Conservation (phyloP, 805 yeast genomes). For the Ogataea philodendri region DNA sequence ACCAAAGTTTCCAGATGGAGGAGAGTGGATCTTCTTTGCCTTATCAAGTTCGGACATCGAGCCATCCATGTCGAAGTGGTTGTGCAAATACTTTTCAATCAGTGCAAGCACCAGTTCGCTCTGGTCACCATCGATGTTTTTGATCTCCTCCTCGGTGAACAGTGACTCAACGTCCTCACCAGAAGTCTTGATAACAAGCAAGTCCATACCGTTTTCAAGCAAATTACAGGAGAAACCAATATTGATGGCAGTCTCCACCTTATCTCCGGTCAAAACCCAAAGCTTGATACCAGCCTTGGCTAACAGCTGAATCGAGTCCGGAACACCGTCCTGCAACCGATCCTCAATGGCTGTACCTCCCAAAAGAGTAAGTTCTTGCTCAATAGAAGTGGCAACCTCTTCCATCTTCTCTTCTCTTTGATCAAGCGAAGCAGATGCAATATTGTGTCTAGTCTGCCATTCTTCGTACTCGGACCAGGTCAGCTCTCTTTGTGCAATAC, state of each 20-base stretch:
- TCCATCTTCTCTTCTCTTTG: slow-evolving; percentile 70
- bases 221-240: slow-evolving; percentile 84
- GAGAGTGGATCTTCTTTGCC: slow-evolving; percentile 59
- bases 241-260: slow-evolving; percentile 85
- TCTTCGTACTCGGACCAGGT: slow-evolving; percentile 57
- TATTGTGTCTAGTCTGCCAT: slow-evolving; percentile 63
- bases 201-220: slow-evolving; percentile 71
- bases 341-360: slow-evolving; percentile 91
- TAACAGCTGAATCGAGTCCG: slow-evolving; percentile 69
- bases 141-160: slow-evolving; percentile 34
- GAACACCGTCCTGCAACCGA: slow-evolving; percentile 82
- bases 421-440: slow-evolving; percentile 62
- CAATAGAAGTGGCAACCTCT: slow-evolving; percentile 70
- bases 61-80: slow-evolving; percentile 59
- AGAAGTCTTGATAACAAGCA: slow-evolving; percentile 59
- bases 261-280: slow-evolving; percentile 87
- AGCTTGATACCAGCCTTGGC: slow-evolving; percentile 77
- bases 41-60: slow-evolving; percentile 52
- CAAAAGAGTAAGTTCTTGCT: slow-evolving; percentile 57
- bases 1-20: slow-evolving; percentile 67
- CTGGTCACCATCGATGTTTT: slow-evolving; percentile 19
- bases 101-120: slow-evolving; percentile 43
- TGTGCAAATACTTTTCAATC: slow-evolving; percentile 50
- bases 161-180: slow-evolving; percentile 52
- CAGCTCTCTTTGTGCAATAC: slow-evolving; percentile 71